Percentiles rank a stretch among this genome's conserved stretches.
Conservation (phyloP, 768 basidiomycete species). For the Leccinum variicolor region DNA sequence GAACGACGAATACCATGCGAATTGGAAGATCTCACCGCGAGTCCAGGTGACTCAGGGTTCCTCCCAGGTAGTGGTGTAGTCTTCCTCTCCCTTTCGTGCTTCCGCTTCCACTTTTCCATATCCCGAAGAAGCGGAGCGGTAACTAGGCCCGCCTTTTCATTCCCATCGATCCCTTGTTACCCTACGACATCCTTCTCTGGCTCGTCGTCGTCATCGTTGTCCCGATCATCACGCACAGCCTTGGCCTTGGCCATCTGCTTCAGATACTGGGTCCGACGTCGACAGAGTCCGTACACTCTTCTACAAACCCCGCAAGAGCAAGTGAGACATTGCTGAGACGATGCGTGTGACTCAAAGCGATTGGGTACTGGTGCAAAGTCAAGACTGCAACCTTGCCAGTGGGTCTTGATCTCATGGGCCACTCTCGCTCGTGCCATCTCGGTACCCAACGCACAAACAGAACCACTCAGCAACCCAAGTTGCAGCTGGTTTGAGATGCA, state of each 20-base stretch:
- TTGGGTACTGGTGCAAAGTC: no score
- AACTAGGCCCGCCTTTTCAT: background rate
- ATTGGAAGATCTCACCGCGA: background rate
- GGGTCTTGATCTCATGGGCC: no score
- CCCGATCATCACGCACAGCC: conserved; percentile 52
- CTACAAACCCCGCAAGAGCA: no score
- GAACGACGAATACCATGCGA: background rate
- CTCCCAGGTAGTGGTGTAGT: conserved; percentile 46
- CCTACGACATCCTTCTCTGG: background rate
- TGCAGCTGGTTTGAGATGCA: conserved; percentile 13
- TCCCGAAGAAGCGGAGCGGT: background rate
- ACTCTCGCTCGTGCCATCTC: no score
- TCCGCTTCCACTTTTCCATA: background rate
- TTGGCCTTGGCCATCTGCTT: background rate
- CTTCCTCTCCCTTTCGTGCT: conserved; percentile 4
- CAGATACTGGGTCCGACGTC: no score
- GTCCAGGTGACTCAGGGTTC: conserved; percentile 51
- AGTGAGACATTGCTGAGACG: no score
- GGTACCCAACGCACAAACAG: no score
- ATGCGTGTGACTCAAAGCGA: no score
- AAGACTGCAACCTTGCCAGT: no score
- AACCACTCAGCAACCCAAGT: conserved; percentile 3
- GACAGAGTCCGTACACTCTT: no score
- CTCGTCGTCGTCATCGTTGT: no score
- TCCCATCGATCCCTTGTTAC: no score